Conservation (phyloP, 352 stramenopile genomes). For the Phytophthora syringae region DNA sequence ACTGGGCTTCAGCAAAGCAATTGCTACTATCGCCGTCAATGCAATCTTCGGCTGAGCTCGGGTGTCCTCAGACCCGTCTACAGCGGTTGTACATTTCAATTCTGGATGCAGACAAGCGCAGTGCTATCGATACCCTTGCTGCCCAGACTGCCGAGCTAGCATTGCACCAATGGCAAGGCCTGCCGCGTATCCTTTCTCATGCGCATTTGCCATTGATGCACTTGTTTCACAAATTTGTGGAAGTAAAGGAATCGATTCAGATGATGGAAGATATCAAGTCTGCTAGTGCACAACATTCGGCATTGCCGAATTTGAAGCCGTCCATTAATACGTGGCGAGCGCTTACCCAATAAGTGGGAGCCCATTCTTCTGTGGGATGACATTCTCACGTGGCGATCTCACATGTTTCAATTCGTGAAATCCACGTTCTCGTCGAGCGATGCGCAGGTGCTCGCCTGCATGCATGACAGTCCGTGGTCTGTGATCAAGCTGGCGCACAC, state of each 20-base stretch:
- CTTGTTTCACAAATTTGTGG: conserved; percentile 92
- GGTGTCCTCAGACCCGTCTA: conserved; percentile 78
- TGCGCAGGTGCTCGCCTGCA: conserved; percentile 87
- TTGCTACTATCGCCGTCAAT: conserved; percentile 69
- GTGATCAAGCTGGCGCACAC: conserved; percentile 92
- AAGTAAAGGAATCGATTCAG: conserved; percentile 92
- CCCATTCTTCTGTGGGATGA: conserved; percentile 93
- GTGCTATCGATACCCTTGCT: conserved; percentile 67
- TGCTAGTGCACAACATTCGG: conserved; percentile 79
- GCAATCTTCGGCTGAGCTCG: conserved; percentile 67
- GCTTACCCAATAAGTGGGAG: conserved; percentile 94
- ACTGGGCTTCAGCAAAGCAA: conserved; percentile 90
- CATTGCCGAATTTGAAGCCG: conserved; percentile 89
- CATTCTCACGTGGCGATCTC: conserved; percentile 92
- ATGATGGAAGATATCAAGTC: conserved; percentile 92
- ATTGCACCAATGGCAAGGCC: conserved; percentile 89
- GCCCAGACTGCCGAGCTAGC: conserved; percentile 83
- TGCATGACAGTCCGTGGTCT: conserved; percentile 94
- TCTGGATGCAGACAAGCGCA: conserved; percentile 81
- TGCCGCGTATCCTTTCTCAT: conserved; percentile 79
- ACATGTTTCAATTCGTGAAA: conserved; percentile 94
- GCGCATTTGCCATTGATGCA: conserved; percentile 88
- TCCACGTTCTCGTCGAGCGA: conserved; percentile 90
- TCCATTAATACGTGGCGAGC: conserved; percentile 94
- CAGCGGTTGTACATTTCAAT: conserved; percentile 91